phyloP scores from a whole-genome alignment of 345 rosid species.

The Populus pruinosa region DNA sequence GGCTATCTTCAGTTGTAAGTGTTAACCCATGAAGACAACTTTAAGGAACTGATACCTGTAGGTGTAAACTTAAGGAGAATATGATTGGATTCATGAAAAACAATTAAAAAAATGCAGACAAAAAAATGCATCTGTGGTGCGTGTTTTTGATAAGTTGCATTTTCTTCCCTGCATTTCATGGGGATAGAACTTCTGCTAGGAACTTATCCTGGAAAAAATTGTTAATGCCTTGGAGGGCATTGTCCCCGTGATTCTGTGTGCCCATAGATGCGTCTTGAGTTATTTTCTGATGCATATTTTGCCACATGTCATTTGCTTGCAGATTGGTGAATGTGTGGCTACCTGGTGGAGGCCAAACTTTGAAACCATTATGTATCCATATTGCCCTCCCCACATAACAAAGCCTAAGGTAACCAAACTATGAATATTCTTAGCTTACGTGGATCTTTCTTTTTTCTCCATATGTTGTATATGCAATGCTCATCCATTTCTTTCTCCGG shows the following conservation, averaged over 20 bases:
- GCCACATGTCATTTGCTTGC: slow-evolving; percentile 14
- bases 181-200: neutral
- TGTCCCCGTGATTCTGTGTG: slow-evolving; percentile 1
- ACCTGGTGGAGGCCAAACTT: slow-evolving; percentile 99
- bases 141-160: neutral
- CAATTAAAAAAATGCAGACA: neutral
- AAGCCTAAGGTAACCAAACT: slow-evolving; percentile 70
- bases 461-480: neutral
- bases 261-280: neutral
- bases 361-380: slow-evolving; percentile 94
- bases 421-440: neutral
- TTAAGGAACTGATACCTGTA: neutral
- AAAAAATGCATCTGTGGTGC: slow-evolving; percentile 10
- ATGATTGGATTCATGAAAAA: neutral
- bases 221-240: neutral
- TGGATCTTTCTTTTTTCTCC: neutral
- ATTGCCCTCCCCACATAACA: slow-evolving; percentile 95
- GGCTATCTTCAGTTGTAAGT: neutral
- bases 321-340: slow-evolving; percentile 97
- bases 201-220: neutral
- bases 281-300: slow-evolving; percentile 2
- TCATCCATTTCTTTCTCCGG: slow-evolving; percentile 4
- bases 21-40: neutral
- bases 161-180: neutral
- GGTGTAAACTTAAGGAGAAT: neutral